phyloP scores from a whole-genome alignment of 164 flowering plant genomes.

The Brasenia schreberi region DNA sequence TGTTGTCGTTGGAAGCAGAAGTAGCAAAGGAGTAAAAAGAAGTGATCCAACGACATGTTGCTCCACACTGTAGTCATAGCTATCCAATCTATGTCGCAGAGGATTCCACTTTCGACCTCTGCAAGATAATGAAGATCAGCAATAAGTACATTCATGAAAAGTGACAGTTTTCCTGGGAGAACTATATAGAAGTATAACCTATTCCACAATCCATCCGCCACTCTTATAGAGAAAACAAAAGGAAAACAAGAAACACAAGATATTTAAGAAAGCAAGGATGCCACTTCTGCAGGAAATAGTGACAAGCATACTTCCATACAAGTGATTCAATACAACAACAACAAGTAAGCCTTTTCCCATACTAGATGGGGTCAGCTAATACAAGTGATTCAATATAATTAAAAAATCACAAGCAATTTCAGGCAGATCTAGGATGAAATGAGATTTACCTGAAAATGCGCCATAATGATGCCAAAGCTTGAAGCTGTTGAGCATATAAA shows the following conservation, averaged over 20 bases:
- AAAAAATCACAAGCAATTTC: too few species aligned
- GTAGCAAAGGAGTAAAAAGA: slow-evolving; percentile 69
- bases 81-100: slow-evolving; percentile 81
- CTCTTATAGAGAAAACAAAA: not conserved
- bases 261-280: too few species aligned
- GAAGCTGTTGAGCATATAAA: slow-evolving; percentile 64
- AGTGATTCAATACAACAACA: not conserved
- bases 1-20: slow-evolving; percentile 88
- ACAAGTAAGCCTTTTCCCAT: not conserved
- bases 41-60: slow-evolving; percentile 95
- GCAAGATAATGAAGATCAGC: slow-evolving; percentile 10
- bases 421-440: not conserved
- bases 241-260: not conserved
- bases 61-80: slow-evolving; percentile 78
- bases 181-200: not conserved
- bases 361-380: too few species aligned
- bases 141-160: not conserved
- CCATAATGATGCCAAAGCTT: slow-evolving; percentile 81
- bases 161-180: not conserved
- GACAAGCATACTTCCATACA: not conserved
- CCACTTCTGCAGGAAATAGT: not conserved
- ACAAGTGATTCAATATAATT: too few species aligned
- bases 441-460: slow-evolving; percentile 75
- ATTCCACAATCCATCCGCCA: not conserved
- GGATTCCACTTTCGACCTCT: slow-evolving; percentile 97